Base-by-base conservation (phyloP, 176 grass and related monocot species). In the Rhynchospora tenuis region DNA sequence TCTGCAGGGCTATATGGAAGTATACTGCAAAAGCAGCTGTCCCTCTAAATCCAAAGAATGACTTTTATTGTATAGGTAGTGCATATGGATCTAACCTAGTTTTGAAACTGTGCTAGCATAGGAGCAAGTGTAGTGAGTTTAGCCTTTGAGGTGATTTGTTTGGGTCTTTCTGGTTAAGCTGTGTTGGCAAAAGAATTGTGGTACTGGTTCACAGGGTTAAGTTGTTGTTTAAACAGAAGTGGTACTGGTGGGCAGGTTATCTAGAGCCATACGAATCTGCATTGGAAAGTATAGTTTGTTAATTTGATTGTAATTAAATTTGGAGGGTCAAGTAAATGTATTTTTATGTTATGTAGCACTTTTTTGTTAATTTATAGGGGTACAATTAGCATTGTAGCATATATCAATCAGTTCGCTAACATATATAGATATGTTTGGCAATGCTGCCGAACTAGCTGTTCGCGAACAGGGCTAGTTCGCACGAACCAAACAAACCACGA, bases 1-100 rank as follows among this genome's bases (percentile, higher is more conserved):
- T 73, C 58, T 87, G 85, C 64, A 87, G 85, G 85, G 55, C 61
- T 87, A 87, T 64, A 31, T 87, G 52, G 64, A 75, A 26, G 82
- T 73, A 24, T 74, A 87, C 50, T 24, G 43, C 19, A 86, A 80
- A 22, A 79, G 22, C 43, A 27, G n/a, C 19, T 1, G 47, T 46
- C 61, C 23, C 9, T 20, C n/a, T 23, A 65, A 27, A 47, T 26
- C 24, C 16, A 77, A 45, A 46, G 55, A 85, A 85, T 50, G 66
- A 85, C 12, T 31, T 60, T 58, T 46, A 45, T 84, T 84, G 68
- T 84, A 85, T 78, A 85, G 72, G 27, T 85, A 59, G 76, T 86
- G 43, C 62, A 33, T 81, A 81, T 27, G 61, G 47, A 82, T 82
- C 80, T 82, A 82, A 82, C 80, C 24, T 82, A 67, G 63, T 27